Base-by-base conservation (phyloP, 2,329 filamentous ascomycete species). In the Thermothelomyces thermophilus region DNA sequence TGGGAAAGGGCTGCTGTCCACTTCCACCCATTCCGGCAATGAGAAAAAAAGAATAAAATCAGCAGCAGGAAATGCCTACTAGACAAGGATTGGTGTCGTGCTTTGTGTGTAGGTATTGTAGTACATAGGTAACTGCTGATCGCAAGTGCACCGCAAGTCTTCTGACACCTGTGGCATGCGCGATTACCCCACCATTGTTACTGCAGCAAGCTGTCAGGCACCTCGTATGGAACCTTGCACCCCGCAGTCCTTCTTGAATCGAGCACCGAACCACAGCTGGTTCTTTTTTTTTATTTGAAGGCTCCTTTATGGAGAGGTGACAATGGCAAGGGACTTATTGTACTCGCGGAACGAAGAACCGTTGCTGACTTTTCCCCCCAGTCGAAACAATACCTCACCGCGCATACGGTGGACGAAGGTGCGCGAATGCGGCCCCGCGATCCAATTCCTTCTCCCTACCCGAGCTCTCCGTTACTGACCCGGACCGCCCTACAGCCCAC, bases 331-430 rank as follows among this genome's bases (percentile, higher is more conserved):
- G 44, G 13, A 4, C 4, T 30, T 7, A 7, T 11, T 7, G 1
- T 13, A 2, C 9, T 14, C 24, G 5, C 24, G 11, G 7, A 16
- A 6, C 10, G 14, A 22, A 20, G 9, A 2, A 20, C 19, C 2
- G 26, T 43, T 24, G n/a, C 54, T 64, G 48, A 62, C 48, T 20
- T 16, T n/a, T 14, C 51, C 9, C 24, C 24, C 1, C 53, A 96
- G 93, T 98, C 93, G 49, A 97, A 97, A 74, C 93, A 97, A 84
- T 98, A 96, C 68, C 80, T 98, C 56, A 94, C 91, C 63, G 86
- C 86, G 59, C 88, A 95, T 68, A 91, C 90, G 37, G 81, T 95
- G 67, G 87, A 95, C 66, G 80, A 90, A 73, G 90, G 88, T 88
- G 67, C 66, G 73, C 47, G 46, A 22, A 3, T 34, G 16, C 63